A percentile compares a stretch with the other conserved stretches of the same genome.
Evolutionary conservation across 495 filamentous ascomycete genomes (phyloP).

Genomic region (Hypoxylon trugodes): DNA sequence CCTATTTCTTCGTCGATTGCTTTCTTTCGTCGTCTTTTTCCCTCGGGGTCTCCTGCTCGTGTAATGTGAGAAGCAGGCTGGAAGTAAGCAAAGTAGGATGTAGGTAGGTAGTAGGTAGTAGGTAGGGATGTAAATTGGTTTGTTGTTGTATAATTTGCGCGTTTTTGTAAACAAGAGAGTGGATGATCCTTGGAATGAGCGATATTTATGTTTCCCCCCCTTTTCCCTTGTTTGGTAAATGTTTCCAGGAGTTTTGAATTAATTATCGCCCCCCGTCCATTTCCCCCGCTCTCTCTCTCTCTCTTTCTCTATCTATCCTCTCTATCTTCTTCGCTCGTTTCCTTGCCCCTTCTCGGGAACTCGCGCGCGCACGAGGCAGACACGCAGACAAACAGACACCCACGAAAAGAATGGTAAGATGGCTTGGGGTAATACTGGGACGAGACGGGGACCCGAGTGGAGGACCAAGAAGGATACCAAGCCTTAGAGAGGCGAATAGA

Average conservation of each 20-base stretch:
- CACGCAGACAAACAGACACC: too few species aligned
- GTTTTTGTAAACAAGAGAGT: conserved; percentile 21
- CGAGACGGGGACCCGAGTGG: too few species aligned
- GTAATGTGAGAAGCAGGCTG: too few species aligned
- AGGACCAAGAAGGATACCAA: too few species aligned
- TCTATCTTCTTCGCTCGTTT: neutral
- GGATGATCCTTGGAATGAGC: conserved; percentile 33
- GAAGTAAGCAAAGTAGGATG: too few species aligned
- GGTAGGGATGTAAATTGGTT: conserved; percentile 1
- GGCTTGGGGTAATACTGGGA: conserved; percentile 19
- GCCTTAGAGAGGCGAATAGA: too few species aligned
- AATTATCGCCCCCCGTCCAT: conserved; percentile 21
- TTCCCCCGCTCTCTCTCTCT: conserved; percentile 9
- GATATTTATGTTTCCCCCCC: conserved; percentile 36
- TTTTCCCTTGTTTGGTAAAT: too few species aligned
- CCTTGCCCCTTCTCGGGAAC: conserved; percentile 6
- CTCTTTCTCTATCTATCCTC: conserved; percentile 6
- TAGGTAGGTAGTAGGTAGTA: too few species aligned
- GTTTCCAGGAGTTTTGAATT: conserved; percentile 25
- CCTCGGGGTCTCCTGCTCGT: too few species aligned
- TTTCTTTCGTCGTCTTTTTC: neutral
- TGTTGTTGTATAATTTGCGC: conserved; percentile 12
- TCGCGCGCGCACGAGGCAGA: conserved; percentile 22
- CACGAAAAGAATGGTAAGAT: conserved; percentile 8
- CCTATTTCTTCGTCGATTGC: conserved; percentile 7